A percentile compares a stretch with the other conserved stretches of the same genome.
These are phyloP conservation scores for Mycena amicta DNA, from an alignment of 768 basidiomycete species.

Conservation along the genomic window DNA sequence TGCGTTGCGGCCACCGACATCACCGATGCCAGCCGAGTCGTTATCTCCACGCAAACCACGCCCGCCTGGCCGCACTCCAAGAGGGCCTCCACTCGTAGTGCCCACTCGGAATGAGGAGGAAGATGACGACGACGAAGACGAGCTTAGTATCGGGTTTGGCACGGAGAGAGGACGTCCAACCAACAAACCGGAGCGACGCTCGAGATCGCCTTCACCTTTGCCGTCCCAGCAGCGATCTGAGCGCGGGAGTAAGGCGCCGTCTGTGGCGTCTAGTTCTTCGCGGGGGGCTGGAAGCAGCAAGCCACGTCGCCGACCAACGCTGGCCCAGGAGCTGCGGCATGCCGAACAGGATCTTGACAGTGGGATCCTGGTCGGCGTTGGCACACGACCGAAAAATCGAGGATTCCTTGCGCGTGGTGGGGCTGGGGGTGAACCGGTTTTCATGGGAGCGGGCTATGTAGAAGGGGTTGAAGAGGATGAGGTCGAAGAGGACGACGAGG, in stretches of 20 bases:
- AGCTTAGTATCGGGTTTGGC: constrained; percentile 18
- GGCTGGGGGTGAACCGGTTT: constrained; percentile 69
- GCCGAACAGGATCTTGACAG: constrained; percentile 54
- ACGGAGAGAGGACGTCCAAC: background rate
- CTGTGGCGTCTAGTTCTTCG: constrained; percentile 16
- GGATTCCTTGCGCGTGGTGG: constrained; percentile 80
- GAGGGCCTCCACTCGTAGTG: constrained; percentile 31
- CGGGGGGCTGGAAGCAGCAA: constrained; percentile 13
- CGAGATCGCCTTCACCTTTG: constrained; percentile 13
- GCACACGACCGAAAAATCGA: constrained; percentile 51
- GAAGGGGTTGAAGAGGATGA: constrained; percentile 49
- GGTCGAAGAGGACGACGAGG: no score
- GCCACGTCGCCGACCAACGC: constrained; percentile 48
- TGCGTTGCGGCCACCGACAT: constrained; percentile 61
- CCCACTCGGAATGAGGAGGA: constrained; percentile 30
- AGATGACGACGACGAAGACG: constrained; percentile 29
- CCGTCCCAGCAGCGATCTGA: constrained; percentile 6
- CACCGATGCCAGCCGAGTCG: constrained; percentile 59
- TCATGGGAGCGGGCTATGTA: constrained; percentile 71
- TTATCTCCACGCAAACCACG: constrained; percentile 55
- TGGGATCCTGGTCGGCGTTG: constrained; percentile 55
- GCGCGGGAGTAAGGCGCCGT: constrained; percentile 8
- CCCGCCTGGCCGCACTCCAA: constrained; percentile 56
- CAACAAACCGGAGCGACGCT: background rate
- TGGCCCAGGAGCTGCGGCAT: constrained; percentile 67